Base-by-base conservation (phyloP, 352 stramenopile species). In the Globisporangium emineosum region DNA sequence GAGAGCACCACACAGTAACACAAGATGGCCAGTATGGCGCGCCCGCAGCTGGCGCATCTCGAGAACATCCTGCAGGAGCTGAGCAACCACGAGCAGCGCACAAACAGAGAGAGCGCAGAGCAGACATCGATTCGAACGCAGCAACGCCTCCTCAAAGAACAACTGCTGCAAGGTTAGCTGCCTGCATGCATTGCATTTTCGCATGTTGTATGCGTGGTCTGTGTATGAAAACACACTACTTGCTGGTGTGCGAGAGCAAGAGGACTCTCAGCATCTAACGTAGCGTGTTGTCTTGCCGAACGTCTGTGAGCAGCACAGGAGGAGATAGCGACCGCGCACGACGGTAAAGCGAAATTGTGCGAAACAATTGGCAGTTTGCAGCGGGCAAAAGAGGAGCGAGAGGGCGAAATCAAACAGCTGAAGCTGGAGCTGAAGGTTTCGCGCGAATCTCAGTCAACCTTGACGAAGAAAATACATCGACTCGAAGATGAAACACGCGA, bases 61-160 rank as follows among this genome's bases (percentile, higher is more conserved):
- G 83, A 90, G 62, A 79, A 51, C 35, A 73, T 90, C 21, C 64
- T 92, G 53, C 73, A 79, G 23, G 67, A 81, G 51, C 69, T 92
- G 37, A 81, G 67, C 53, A 75, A 68, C 33, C 75, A 76, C 50
- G 79, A 89, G 32, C 70, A 88, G 62, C 72, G 64, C 55, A 65
- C 75, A 51, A 81, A 68, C 25, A 60, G 75, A 27, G 70, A 88
- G 51, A 76, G 68, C 51, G 70, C 78, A 10, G 75, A 89, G 60
- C 73, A 67, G 27, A 73, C 68, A 30, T 86, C 77, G n/a, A 71
- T 67, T 17, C 54, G 62, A 25, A 76, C 75, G 45, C 75, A 83
- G 45, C 74, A 86, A 25, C 74, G 81, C n/a, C 57, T 88, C 55
- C 65, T 92, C 19, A 79, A 70, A 33, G 66, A 85, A n/a, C 79